Base-by-base conservation (phyloP, 2,329 filamentous ascomycete genomes). In the Apiospora rasikravindrae region DNA sequence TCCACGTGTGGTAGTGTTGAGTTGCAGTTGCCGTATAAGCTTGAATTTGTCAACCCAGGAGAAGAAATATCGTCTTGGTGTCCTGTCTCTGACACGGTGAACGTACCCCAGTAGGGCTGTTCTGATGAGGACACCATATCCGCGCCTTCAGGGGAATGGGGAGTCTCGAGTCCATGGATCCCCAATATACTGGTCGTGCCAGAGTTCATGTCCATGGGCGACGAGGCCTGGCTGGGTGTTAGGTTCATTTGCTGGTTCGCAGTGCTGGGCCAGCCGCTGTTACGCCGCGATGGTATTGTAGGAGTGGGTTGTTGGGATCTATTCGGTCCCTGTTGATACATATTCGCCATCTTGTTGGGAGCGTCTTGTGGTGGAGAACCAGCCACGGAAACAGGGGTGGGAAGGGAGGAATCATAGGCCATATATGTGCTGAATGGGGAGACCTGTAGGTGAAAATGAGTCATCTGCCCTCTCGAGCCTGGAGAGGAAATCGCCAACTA, bases 351-450 rank as follows among this genome's bases (percentile, higher is more conserved):
- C 75, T 87, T 86, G 51, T 73, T 45, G 19, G 77, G 71, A 70
- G 79, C 79, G 69, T 81, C 81, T 71, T 87, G 84, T 70, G 83
- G 84, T 70, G 87, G 87, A 44, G 87, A 89, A 40, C 81, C 83
- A 71, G 82, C 81, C 67, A 82, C 81, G 67, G 87, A 88, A n/a
- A 84, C 84, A 37, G 88, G 87, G n/a, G 87, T 88, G 68, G 87
- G 79, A 71, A 88, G 57, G 29, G 66, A 68, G 40, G 40, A 51
- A 22, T 69, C 68, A 57, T 57, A 51, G 14, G 45, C 19, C 47
- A 69, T 69, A 57, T 42, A 68, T 29, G 66, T 68, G 44, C 14
- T 81, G 77, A 83, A 84, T 22, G 81, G 80, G 53, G 82, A 80
- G n/a, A 82, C 78, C 76, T 81, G 75, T 5, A 40, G 33, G 33